Evolutionary conservation across 139 green algal genomes (phyloP), one percentile per base, ranked within the genome.

Genomic region (Picochlorum costavermella): DNA sequence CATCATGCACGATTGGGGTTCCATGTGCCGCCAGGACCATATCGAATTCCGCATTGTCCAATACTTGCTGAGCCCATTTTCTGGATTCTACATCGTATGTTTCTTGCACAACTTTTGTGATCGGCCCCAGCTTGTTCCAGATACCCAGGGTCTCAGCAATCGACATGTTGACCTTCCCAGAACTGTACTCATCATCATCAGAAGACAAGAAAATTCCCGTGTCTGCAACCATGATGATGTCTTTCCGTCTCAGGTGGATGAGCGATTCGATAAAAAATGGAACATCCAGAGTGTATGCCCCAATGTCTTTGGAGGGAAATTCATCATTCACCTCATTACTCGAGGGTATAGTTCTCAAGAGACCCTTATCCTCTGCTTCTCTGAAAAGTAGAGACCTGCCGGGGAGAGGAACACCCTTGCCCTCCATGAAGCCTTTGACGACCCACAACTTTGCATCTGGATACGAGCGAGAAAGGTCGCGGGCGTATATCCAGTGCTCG

Each of bases 221-320:
- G 43, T 75, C 69, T 9, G 69, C 62, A 26, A 75, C 49, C 53
- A 75, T 56, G 60, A 75, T 51, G 3, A 65, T 53, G 13, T 46
- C 23, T 45, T 75, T 50, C 43, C 46, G 49, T 43, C 51, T 56
- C 51, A 75, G 55, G 12, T 56, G 40, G 14, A 75, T 30, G 2
- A 63, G 61, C 1, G 56, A 40, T 60, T 75, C 69, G 5, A 75
- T 51, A 44, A 75, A 75, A 36, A 70, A 75, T 26, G 63, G 53
- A 14, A 61, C 56, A 5, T 60, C 56, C 6, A 71, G 55, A 30
- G 66, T 25, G 29, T 65, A 53, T 14, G 28, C 40, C 3, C 65
- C 50, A 23, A 75, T 10, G 4, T 62, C 61, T 45, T 71, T 9
- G 20, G 61, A 51, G 43, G 67, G 60, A 3, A 55, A 26, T 8